These are phyloP conservation scores for Litsea cubeba DNA, from an alignment of 164 flowering plant genomes.

Conservation along the genomic window DNA sequence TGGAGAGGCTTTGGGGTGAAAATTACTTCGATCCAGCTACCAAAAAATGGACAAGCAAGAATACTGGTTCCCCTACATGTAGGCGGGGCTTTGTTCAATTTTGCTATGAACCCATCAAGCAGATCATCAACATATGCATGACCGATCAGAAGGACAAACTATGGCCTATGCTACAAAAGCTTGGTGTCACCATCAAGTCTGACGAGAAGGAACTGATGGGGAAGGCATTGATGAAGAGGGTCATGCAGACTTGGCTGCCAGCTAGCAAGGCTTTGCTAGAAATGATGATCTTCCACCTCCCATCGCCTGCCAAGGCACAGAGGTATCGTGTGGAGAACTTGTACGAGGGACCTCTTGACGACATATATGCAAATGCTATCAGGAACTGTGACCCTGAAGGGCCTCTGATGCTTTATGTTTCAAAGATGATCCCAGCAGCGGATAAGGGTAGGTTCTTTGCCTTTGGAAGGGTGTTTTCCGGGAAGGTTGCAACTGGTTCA, in stretches of 20 bases:
- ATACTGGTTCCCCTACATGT: slow-evolving; percentile 22
- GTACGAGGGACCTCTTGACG: slow-evolving; percentile 31
- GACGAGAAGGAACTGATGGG: slow-evolving; percentile 28
- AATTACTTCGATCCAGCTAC: slow-evolving; percentile 26
- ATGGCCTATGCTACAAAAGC: slow-evolving; percentile 28
- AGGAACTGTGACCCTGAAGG: slow-evolving; percentile 33
- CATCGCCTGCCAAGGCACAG: slow-evolving; percentile 24
- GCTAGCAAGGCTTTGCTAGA: slow-evolving; percentile 28
- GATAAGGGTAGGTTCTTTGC: slow-evolving; percentile 35
- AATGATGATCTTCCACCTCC: slow-evolving; percentile 32
- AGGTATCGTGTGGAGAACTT: slow-evolving; percentile 28
- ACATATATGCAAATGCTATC: slow-evolving; percentile 28
- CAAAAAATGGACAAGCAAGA: slow-evolving; percentile 27
- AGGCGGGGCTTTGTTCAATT: slow-evolving; percentile 28
- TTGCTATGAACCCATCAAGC: slow-evolving; percentile 28
- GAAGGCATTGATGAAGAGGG: slow-evolving; percentile 31
- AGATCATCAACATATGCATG: slow-evolving; percentile 27
- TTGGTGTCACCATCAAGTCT: slow-evolving; percentile 25
- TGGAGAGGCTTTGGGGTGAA: slow-evolving; percentile 32
- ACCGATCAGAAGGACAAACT: slow-evolving; percentile 30
- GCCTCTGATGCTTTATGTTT: slow-evolving; percentile 32
- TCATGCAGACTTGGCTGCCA: slow-evolving; percentile 31
- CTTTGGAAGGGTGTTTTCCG: slow-evolving; percentile 32
- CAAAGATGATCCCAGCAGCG: slow-evolving; percentile 36
- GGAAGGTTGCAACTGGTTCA: slow-evolving; percentile 26